A percentile compares a stretch with the other conserved stretches of the same genome.
Conservation (phyloP, 2,329 filamentous ascomycete species). For the Xylariales sp. region DNA sequence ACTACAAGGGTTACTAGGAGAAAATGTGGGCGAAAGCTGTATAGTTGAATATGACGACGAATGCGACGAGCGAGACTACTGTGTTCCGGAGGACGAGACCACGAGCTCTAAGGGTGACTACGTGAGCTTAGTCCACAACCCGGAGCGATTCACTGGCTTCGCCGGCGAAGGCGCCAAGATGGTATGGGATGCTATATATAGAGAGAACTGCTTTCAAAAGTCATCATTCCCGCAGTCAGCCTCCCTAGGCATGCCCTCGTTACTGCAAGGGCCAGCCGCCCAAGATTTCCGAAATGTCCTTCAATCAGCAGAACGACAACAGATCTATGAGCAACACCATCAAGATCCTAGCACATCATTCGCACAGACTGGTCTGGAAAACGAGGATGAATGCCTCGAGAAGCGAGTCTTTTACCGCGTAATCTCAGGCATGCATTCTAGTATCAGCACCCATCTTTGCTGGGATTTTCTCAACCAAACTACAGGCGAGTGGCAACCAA, state of each 20-base stretch:
- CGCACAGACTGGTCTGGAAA: slow-evolving; percentile 74
- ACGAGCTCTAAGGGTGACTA: slow-evolving; percentile 91
- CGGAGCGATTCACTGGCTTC: slow-evolving; percentile 96
- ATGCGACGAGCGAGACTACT: slow-evolving; percentile 96
- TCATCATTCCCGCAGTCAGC: slow-evolving; percentile 72
- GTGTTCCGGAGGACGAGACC: slow-evolving; percentile 93
- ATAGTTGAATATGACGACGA: slow-evolving; percentile 98
- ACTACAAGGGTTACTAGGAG: slow-evolving; percentile 83
- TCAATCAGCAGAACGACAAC: slow-evolving; percentile 68
- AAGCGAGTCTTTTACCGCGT: slow-evolving; percentile 99
- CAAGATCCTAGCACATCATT: slow-evolving; percentile 67
- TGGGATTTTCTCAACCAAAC: slow-evolving; percentile 96
- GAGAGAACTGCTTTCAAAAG: slow-evolving; percentile 93
- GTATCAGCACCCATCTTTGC: slow-evolving; percentile 95
- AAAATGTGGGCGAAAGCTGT: slow-evolving; percentile 91
- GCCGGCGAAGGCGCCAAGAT: slow-evolving; percentile 84
- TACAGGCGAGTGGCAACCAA: slow-evolving; percentile 92
- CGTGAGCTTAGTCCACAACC: slow-evolving; percentile 92
- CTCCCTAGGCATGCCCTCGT: slow-evolving; percentile 60
- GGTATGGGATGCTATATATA: slow-evolving; percentile 97
- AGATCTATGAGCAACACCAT: slow-evolving; percentile 70
- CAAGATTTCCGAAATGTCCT: slow-evolving; percentile 72
- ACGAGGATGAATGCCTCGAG: slow-evolving; percentile 93
- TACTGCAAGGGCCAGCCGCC: slow-evolving; percentile 63
- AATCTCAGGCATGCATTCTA: slow-evolving; percentile 97